Base-by-base conservation (phyloP, 495 filamentous ascomycete species). In the Penicillium chermesinum region DNA sequence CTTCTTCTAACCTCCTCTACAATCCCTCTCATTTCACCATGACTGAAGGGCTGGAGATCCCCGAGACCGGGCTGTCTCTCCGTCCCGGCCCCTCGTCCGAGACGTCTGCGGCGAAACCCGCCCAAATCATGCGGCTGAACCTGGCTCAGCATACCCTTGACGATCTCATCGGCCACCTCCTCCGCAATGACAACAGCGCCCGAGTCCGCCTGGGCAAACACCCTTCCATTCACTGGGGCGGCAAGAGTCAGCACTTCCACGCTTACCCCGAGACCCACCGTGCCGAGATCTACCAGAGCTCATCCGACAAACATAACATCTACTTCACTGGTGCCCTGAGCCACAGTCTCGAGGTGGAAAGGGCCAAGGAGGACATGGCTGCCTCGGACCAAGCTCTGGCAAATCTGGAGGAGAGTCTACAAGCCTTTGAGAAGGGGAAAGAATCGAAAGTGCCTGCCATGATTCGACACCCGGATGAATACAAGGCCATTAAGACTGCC, bases 151-250 rank as follows among this genome's bases (percentile, higher is more conserved):
- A 66, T 47, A 74, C 83, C 25, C 77, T 89, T 49, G 80, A 87
- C 57, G 80, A 88, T 22, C 78, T 90, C 65, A 82, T 89, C n/a
- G n/a, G n/a, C 48, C 75, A 79, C 52, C 80, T 74, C 54, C 76
- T 86, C 16, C 76, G 80, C 35, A 72, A 76, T 58, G 81, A 80
- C 61, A 78, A 83, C 22, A 76, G 82, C 48, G 78, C 76, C 57
- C 62, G 70, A 57, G 57, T 75, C 34, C 67, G 64, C 33, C 60
- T 75, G 44, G 72, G 72, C 39, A 74, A 71, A 52, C 65, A 67
- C 51, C 64, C 76, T 49, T 73, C 69, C 36, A 62, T 82, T 22
- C 70, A 74, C 47, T 81, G 75, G 49, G 77, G 71, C 19, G 72
- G 67, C 48, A 79, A 79, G 46, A 67, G 67, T 17, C 74, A 79